A percentile compares a stretch with the other conserved stretches of the same genome.
These are phyloP conservation scores for Kurtzmaniella quercitrusa DNA, from an alignment of 1,139 yeast species.

Conservation along the genomic window DNA sequence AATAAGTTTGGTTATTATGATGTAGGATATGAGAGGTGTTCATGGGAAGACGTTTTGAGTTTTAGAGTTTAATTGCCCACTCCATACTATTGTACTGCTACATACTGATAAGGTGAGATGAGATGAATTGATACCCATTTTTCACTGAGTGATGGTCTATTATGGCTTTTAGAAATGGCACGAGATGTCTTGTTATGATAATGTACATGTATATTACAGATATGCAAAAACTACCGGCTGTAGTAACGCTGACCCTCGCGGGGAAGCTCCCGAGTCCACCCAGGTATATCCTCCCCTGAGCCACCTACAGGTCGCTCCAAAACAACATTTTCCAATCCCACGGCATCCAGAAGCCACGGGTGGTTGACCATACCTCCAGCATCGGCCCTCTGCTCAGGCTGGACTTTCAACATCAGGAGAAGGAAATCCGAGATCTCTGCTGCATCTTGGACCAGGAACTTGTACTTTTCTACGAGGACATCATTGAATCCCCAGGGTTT, in stretches of 20 bases:
- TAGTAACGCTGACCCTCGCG: conserved; percentile 8
- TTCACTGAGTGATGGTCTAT: no score
- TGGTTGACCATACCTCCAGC: conserved; percentile 80
- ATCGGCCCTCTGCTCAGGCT: conserved; percentile 70
- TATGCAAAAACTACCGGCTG: conserved; percentile 1
- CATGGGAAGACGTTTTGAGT: no score
- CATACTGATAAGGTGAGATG: no score
- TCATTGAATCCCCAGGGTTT: conserved; percentile 49
- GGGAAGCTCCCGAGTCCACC: conserved; percentile 52
- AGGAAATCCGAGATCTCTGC: conserved; percentile 58
- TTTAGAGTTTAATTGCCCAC: background rate
- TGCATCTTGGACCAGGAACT: conserved; percentile 52
- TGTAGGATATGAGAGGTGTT: no score
- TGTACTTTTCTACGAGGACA: conserved; percentile 54
- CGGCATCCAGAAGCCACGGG: conserved; percentile 68
- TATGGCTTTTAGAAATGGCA: no score
- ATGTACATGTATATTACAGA: conserved; percentile 2
- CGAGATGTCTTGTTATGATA: background rate
- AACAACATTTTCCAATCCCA: conserved; percentile 53
- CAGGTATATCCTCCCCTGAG: conserved; percentile 69
- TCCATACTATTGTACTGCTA: no score
- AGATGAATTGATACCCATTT: no score
- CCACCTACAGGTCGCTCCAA: conserved; percentile 59
- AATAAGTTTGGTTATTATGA: background rate
- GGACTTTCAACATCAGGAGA: conserved; percentile 65